phyloP scores from a whole-genome alignment of 2,329 filamentous ascomycete species.

The Cladosporium sp. region DNA sequence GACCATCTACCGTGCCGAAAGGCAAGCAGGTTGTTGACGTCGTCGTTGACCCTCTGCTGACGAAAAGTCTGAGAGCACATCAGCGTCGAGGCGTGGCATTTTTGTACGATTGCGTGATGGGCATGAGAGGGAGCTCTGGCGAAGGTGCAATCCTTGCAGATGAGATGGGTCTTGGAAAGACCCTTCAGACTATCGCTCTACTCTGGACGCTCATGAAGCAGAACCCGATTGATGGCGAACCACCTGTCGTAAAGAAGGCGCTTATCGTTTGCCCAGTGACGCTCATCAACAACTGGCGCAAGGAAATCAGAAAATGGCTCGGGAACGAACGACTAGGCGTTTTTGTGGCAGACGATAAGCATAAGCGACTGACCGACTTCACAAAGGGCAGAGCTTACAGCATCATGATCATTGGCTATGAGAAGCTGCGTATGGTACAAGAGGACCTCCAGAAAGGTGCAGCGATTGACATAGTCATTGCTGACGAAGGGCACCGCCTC shows the following conservation, averaged over 20 bases:
- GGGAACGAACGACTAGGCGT: slow-evolving; percentile 65
- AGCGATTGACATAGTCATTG: slow-evolving; percentile 63
- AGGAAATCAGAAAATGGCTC: slow-evolving; percentile 68
- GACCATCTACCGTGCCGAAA: slow-evolving; percentile 49
- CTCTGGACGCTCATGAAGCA: slow-evolving; percentile 69
- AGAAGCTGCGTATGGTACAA: slow-evolving; percentile 60
- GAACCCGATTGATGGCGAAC: slow-evolving; percentile 55
- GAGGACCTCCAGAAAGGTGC: slow-evolving; percentile 57
- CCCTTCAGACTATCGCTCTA: slow-evolving; percentile 64
- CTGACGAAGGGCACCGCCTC: slow-evolving; percentile 62
- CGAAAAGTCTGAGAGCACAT: slow-evolving; percentile 58
- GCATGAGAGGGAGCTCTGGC: slow-evolving; percentile 58
- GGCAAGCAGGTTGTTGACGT: slow-evolving; percentile 66
- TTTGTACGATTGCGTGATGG: slow-evolving; percentile 71
- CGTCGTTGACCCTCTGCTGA: slow-evolving; percentile 61
- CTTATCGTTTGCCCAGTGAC: slow-evolving; percentile 68
- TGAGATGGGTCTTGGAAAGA: slow-evolving; percentile 72
- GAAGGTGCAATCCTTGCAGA: slow-evolving; percentile 67
- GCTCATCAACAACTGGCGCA: slow-evolving; percentile 66
- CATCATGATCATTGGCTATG: slow-evolving; percentile 69
- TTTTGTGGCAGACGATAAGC: slow-evolving; percentile 56
- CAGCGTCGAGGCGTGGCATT: slow-evolving; percentile 65
- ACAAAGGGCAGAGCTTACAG: slow-evolving; percentile 62
- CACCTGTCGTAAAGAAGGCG: slow-evolving; percentile 61
- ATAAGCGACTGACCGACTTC: slow-evolving; percentile 59